A percentile compares a stretch with the other conserved stretches of the same genome.
phyloP scores from a whole-genome alignment of 2,329 filamentous ascomycete species.

The Lojkania enalia region DNA sequence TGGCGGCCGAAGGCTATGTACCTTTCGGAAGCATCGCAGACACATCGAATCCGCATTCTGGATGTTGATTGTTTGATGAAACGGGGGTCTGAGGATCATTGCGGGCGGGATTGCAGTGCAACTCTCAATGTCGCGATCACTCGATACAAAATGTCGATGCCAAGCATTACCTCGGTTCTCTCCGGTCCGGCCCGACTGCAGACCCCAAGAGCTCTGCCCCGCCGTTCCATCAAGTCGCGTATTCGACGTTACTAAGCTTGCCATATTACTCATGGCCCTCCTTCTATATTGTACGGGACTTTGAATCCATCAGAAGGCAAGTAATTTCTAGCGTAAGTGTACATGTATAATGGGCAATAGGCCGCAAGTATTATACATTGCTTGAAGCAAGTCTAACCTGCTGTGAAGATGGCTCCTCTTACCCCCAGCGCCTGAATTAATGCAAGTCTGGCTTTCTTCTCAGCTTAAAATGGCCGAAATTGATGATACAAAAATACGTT shows the following conservation, averaged over 20 bases:
- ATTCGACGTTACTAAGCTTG: no score
- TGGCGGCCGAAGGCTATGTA: constrained; percentile 25
- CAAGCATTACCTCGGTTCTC: constrained; percentile 5
- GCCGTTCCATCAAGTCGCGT: no score
- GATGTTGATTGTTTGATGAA: constrained; percentile 32
- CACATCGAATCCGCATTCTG: constrained; percentile 37
- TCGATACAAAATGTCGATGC: constrained; percentile 6
- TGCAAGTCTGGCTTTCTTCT: constrained; percentile 21
- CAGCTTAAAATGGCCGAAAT: constrained; percentile 15
- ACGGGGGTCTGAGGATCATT: constrained; percentile 43
- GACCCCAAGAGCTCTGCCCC: neutral
- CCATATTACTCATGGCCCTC: no score
- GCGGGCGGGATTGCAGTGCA: constrained; percentile 24
- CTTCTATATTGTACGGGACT: no score
- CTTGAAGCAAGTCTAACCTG: constrained; percentile 26
- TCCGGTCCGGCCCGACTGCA: neutral
- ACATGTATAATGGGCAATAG: constrained; percentile 13
- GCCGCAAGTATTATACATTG: constrained; percentile 29
- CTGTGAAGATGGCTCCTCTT: constrained; percentile 12
- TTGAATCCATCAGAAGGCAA: neutral
- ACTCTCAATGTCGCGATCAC: constrained; percentile 9
- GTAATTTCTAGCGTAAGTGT: constrained; percentile 1
- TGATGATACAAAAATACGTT: constrained; percentile 33
- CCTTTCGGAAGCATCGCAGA: constrained; percentile 38
- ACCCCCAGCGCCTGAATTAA: constrained; percentile 25